These are phyloP conservation scores for Escallonia herrerae DNA, from an alignment of 129 eudicot species.

Conservation along the genomic window DNA sequence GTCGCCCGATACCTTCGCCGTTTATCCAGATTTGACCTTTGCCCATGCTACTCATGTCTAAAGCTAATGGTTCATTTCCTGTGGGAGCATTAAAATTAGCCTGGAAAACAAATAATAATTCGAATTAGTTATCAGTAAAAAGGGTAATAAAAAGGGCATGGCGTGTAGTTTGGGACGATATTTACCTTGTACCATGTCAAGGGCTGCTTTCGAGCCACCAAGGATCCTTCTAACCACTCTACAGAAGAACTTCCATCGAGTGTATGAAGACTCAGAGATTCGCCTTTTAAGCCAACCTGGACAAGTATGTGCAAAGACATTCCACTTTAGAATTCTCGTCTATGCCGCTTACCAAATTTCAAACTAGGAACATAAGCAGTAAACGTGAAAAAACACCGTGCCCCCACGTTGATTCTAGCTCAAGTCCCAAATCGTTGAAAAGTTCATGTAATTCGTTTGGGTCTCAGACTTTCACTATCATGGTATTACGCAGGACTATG, in stretches of 20 bases:
- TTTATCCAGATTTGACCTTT: slow-evolving; percentile 82
- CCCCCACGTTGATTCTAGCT: neutral
- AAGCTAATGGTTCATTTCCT: slow-evolving; percentile 69
- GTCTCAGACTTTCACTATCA: too few relatives aligned
- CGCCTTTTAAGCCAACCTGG: slow-evolving; percentile 84
- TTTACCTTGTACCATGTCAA: slow-evolving; percentile 94
- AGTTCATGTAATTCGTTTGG: too few relatives aligned
- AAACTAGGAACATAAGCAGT: neutral
- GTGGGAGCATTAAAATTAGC: slow-evolving; percentile 65
- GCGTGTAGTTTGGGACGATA: neutral
- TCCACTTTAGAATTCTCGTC: neutral
- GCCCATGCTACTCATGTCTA: slow-evolving; percentile 81
- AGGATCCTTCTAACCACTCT: slow-evolving; percentile 59
- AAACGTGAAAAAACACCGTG: neutral
- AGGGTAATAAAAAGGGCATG: neutral
- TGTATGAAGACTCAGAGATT: slow-evolving; percentile 46
- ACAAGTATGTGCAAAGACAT: neutral
- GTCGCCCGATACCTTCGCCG: slow-evolving; percentile 66
- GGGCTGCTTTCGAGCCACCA: slow-evolving; percentile 69
- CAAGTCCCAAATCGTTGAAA: too few relatives aligned
- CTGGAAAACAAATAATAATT: slow-evolving; percentile 21
- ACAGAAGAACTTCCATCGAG: slow-evolving; percentile 62
- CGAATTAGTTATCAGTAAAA: neutral
- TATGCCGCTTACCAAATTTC: neutral
- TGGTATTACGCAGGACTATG: too few relatives aligned